Evolutionary conservation across 306 rosid species (phyloP), one percentile per base, ranked within the genome.

Genomic region (Lithocarpus polystachyus): DNA sequence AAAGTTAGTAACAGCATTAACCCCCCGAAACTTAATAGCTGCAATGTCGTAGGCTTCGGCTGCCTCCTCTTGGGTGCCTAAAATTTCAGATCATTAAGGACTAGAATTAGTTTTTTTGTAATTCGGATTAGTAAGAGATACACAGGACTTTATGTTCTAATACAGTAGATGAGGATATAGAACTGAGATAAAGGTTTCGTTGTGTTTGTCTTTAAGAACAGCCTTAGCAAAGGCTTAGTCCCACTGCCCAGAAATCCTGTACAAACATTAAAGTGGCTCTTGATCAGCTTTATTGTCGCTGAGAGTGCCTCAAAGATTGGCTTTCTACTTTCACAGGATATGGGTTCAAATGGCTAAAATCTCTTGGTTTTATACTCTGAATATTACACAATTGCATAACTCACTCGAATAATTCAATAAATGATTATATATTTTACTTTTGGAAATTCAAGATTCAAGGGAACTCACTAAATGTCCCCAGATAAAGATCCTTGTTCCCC

Each of bases 51-150:
- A 94, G 48, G 98, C 97, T 79, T 94, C 98, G 4, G 98, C 98
- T 40, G 98, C 98, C 85, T 94, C 97, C 86, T 94, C 98, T 88
- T 94, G 98, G 8, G 97, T 92, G 82, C 98, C 98, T 94, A 56
- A 37, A 71, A 28, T 79, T 78, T 61, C 82, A 79, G 71, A 72
- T 75, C 81, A 70, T 57, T 69, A 2, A 74, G 72, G 23, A 24
- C 74, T 24, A 52, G 79, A 0, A 57, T 77, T 29, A 82, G 85
- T 20, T 61, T 40, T 76, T 57, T 33, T 10, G 1, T 9, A 57
- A 57, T 29, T 57, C 13, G 1, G 17, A 10, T 20, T 11, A 7
- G 14, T 7, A 19, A 62, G 18, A 23, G 29, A 8, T 13, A 5
- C n/a, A 28, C 15, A 7, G 29, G 31, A 17, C 17, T 14, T 13